Evolutionary conservation across 169 alveolate genomes (phyloP), one percentile per base, ranked within the genome.

Genomic region (Blepharisma undulans): DNA sequence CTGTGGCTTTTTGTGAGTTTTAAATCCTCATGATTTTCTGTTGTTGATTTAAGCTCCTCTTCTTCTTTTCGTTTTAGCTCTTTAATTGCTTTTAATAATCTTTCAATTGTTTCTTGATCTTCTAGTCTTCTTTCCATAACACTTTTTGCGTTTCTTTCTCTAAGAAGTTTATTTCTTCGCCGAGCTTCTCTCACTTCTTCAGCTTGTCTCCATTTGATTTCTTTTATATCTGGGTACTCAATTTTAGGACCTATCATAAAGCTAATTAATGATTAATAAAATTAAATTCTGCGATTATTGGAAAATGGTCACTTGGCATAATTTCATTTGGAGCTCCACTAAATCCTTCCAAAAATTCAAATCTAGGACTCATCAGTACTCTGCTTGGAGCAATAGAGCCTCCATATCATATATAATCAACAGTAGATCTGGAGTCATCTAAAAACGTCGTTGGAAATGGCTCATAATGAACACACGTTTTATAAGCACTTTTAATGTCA

Each of bases 251-350:
- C 66, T 48, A 48, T 48, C 66, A 48, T 48, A 48, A 48, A 1
- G 66, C 66, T 10, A 48, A 48, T 48, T 48, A 48, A 74, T 48
- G 66, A 48, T 48, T 48, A 48, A 48, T 48, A 48, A 48, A 48
- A 48, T 79, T 32, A 79, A 79, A 79, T 6, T 79, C 87, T 79
- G 87, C 87, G 14, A 79, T n/a, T 8, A 79, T 27, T n/a, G 87
- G 66, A 14, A 79, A 30, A 32, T 79, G 87, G 76, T 79, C 87
- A 32, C 87, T 79, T 79, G 87, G 87, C 29, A 79, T 10, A n/a
- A 79, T 32, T 79, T 79, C 87, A n/a, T 79, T 79, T 29, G 87
- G 87, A 33, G 61, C 61, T 16, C 30, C 61, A 27, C 34, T 22
- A 32, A 30, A 33, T n/a, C 61, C 71, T 2, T 79, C 30, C 10